Base-by-base conservation (phyloP, 2,329 filamentous ascomycete species). In the Fusarium udum region DNA sequence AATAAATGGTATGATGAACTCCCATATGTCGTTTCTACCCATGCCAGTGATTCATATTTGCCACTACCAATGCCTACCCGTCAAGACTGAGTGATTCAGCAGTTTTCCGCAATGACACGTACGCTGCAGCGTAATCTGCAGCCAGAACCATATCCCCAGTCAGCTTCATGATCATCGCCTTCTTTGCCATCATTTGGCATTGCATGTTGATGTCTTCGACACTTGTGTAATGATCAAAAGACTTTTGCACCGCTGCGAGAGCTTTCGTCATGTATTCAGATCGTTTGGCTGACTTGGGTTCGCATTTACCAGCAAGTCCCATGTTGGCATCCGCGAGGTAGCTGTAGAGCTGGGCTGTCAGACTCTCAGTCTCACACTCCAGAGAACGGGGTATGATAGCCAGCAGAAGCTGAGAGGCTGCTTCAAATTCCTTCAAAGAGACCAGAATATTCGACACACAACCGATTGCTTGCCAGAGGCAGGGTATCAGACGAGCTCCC, bases 181-280 rank as follows among this genome's bases (percentile, higher is more conserved):
- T 95, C 85, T 96, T 96, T 26, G 92, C 92, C 83, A 95, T 88
- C 85, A 93, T 91, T 81, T 95, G 92, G 78, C 93, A 92, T 82
- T 93, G 92, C 61, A 90, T 90, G n/a, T 85, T 83, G 20, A 91
- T 83, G 26, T 83, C 93, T 78, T 93, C 90, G 20, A 94, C 84
- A 52, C 85, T 87, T 46, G 90, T 88, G 79, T 89, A 97, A 70
- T 91, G 88, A 37, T 84, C 84, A 74, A 91, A 90, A 1, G 92
- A 89, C 69, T 85, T 87, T 62, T 92, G 89, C 53, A 93, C 85
- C 36, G 90, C 89, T 42, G 86, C 86, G 60, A 90, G 78, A 1
- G 90, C 91, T 61, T 86, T 85, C 13, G 86, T 87, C 77, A 93
- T 80, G 73, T 87, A 86, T 77, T 91, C 89, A 42, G 85, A 86